A percentile compares a stretch with the other conserved stretches of the same genome.
Evolutionary conservation across 2,329 filamentous ascomycete genomes (phyloP).

Genomic region (Claviceps arundinis): DNA sequence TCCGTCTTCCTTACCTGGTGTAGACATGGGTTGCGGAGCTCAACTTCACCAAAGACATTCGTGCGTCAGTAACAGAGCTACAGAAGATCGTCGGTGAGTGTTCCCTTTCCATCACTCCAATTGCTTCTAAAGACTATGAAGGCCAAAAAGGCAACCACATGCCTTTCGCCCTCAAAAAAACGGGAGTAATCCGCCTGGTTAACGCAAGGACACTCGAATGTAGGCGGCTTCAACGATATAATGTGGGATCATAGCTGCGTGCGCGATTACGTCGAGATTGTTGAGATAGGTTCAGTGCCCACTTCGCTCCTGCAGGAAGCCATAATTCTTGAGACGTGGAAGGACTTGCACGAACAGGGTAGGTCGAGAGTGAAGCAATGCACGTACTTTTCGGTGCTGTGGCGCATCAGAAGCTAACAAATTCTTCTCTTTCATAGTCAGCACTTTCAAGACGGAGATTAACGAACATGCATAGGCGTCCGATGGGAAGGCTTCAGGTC

Average conservation of each 20-base stretch:
- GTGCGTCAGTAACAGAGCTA: not conserved
- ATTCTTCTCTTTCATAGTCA: not conserved
- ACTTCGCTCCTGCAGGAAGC: not conserved
- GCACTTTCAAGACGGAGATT: not conserved
- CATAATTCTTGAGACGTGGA: not conserved
- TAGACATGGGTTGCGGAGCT: not conserved
- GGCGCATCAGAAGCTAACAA: too few relatives aligned
- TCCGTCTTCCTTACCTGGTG: not conserved
- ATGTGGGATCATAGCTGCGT: not conserved
- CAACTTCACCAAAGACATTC: not conserved
- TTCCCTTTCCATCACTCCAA: not conserved
- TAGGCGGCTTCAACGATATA: too few relatives aligned
- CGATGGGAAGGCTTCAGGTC: too few relatives aligned
- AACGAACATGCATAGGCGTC: not conserved
- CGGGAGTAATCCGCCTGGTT: too few relatives aligned
- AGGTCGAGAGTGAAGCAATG: not conserved
- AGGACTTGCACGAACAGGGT: not conserved
- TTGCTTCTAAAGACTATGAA: too few relatives aligned
- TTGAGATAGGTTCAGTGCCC: not conserved
- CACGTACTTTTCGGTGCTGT: too few relatives aligned
- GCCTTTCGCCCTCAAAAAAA: too few relatives aligned
- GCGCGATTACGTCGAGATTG: not conserved
- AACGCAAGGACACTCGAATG: too few relatives aligned
- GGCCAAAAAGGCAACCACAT: too few relatives aligned
- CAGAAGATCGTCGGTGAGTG: not conserved